phyloP scores from a whole-genome alignment of 176 grass and related monocot genomes.

The Bothriochloa decipiens region DNA sequence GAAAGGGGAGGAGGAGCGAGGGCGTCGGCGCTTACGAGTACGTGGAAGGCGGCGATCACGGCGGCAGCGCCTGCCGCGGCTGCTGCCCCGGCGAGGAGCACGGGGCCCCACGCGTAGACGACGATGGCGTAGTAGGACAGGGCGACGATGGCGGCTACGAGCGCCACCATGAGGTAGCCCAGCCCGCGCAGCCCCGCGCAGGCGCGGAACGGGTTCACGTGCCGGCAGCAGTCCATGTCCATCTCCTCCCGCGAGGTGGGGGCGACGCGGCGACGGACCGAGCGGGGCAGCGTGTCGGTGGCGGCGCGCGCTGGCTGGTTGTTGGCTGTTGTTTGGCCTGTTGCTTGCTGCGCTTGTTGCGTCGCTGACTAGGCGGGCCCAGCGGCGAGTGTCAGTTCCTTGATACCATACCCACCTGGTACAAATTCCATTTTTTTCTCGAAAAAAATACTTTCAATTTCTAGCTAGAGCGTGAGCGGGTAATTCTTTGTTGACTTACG shows the following conservation, averaged over 20 bases:
- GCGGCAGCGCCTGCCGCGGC: conserved; percentile 36
- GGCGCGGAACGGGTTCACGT: conserved; percentile 68
- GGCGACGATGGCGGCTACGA: conserved; percentile 64
- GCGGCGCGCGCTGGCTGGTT: not conserved
- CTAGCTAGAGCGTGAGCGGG: too few species aligned
- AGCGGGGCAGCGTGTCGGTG: not conserved
- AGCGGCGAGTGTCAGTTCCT: not conserved
- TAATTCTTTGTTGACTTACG: too few species aligned
- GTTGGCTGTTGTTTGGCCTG: not conserved
- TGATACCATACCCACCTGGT: too few species aligned
- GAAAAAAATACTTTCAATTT: too few species aligned
- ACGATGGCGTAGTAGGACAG: conserved; percentile 86
- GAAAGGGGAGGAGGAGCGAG: too few species aligned
- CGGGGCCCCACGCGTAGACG: conserved; percentile 69
- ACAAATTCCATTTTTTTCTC: too few species aligned
- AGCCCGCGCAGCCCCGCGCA: conserved; percentile 60
- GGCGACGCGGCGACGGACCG: not conserved
- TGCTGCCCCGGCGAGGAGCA: conserved; percentile 37
- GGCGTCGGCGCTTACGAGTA: conserved; percentile 51
- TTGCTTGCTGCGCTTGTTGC: not conserved
- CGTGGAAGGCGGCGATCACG: conserved; percentile 64
- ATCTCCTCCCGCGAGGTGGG: conserved; percentile 32
- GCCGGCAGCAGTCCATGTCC: conserved; percentile 70
- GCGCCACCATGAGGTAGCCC: conserved; percentile 73
- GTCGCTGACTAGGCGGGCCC: not conserved